Percentiles rank a stretch among this genome's conserved stretches.
These are phyloP conservation scores for Phytophthora ramorum DNA, from an alignment of 352 stramenopile species.

Conservation along the genomic window DNA sequence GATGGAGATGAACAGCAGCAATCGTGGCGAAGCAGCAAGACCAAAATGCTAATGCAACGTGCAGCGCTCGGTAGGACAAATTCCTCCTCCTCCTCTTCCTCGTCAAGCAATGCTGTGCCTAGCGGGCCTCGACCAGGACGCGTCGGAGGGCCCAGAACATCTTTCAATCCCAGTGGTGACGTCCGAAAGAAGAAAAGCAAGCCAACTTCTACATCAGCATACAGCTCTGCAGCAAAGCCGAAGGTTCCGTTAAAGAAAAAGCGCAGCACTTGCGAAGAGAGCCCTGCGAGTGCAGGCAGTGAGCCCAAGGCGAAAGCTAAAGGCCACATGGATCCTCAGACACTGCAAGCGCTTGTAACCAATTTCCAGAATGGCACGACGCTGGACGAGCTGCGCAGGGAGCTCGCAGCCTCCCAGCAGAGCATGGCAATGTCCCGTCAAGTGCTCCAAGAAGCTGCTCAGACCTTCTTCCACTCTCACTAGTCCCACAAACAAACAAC, in stretches of 20 bases:
- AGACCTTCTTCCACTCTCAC: slow-evolving; percentile 68
- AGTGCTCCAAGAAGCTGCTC: slow-evolving; percentile 70
- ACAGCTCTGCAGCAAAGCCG: slow-evolving; percentile 48
- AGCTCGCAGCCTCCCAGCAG: slow-evolving; percentile 74
- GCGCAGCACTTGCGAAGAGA: slow-evolving; percentile 20
- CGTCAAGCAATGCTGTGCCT: slow-evolving; percentile 18
- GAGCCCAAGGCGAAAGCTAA: slow-evolving; percentile 22
- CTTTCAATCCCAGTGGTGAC: slow-evolving; percentile 8
- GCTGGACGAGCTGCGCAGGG: slow-evolving; percentile 64
- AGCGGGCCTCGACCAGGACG: slow-evolving; percentile 11
- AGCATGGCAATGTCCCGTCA: slow-evolving; percentile 69
- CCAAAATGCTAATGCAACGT: slow-evolving; percentile 30
- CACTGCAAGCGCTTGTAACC: slow-evolving; percentile 70
- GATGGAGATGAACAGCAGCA: slow-evolving; percentile 43
- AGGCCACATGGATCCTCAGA: slow-evolving; percentile 65
- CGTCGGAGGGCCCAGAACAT: slow-evolving; percentile 1
- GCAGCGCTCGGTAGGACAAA: slow-evolving; percentile 29
- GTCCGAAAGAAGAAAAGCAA: slow-evolving; percentile 49
- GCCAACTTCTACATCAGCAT: slow-evolving; percentile 29
- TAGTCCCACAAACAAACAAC: slow-evolving; percentile 14
- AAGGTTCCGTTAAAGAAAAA: slow-evolving; percentile 43
- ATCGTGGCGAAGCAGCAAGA: slow-evolving; percentile 26
- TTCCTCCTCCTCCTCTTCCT: slow-evolving; percentile 28
- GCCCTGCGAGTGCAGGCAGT: slow-evolving; percentile 6
- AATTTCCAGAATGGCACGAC: slow-evolving; percentile 77